These are phyloP conservation scores for Ogataea pignaliae DNA, from an alignment of 805 yeast species.

Conservation along the genomic window DNA sequence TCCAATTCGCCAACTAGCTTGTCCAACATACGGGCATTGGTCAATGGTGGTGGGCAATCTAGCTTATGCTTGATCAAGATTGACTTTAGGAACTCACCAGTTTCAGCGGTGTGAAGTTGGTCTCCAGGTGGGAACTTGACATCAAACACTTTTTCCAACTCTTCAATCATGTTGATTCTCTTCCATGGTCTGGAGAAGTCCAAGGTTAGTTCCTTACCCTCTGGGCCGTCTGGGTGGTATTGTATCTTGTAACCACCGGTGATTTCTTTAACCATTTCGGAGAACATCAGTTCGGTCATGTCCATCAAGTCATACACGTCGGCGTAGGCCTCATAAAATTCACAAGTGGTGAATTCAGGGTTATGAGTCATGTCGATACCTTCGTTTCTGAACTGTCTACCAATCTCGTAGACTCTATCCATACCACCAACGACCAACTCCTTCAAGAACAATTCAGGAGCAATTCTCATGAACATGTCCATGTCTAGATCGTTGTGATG, in stretches of 20 bases:
- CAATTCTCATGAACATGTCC: constrained; percentile 97
- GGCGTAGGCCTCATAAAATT: constrained; percentile 96
- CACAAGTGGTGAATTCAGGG: constrained; percentile 99
- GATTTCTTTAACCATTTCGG: constrained; percentile 95
- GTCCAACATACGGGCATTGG: constrained; percentile 98
- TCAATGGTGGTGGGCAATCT: constrained; percentile 84
- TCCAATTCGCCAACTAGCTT: constrained; percentile 96
- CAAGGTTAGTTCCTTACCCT: constrained; percentile 69
- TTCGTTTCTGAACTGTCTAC: constrained; percentile 98
- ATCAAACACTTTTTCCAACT: constrained; percentile 78
- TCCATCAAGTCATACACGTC: constrained; percentile 95
- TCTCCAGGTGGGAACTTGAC: constrained; percentile 96
- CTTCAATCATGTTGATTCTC: constrained; percentile 96
- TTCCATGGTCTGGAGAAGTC: constrained; percentile 98
- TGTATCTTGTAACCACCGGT: constrained; percentile 82
- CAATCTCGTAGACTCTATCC: constrained; percentile 97
- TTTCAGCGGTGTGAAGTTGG: constrained; percentile 88
- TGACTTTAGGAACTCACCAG: constrained; percentile 83
- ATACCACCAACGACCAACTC: constrained; percentile 97
- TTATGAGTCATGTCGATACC: constrained; percentile 98
- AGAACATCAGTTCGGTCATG: constrained; percentile 86
- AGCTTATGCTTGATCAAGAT: constrained; percentile 73
- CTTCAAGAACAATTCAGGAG: constrained; percentile 94
- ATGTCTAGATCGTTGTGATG: constrained; percentile 95
- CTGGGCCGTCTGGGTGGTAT: constrained; percentile 94